Base-by-base conservation (phyloP, 371 early-diverging fungal genomes). In the Mortierella sp. region DNA sequence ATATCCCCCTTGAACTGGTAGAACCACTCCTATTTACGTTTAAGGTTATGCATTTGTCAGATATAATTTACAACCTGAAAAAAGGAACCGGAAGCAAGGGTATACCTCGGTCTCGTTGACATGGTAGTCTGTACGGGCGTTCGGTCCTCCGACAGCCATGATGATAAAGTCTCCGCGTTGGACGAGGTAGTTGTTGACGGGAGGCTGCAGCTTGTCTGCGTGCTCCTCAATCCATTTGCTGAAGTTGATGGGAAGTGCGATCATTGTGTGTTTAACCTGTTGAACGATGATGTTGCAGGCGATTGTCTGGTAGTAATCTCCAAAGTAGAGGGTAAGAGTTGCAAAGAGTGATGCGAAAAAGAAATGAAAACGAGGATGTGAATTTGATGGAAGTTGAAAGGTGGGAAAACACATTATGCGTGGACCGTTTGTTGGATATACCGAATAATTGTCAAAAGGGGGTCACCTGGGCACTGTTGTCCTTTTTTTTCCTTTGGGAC, bases 81-180 rank as follows among this genome's bases (percentile, higher is more conserved):
- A n/a, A n/a, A n/a, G n/a, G n/a, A n/a, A n/a, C n/a, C n/a, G n/a
- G n/a, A n/a, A n/a, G n/a, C n/a, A n/a, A n/a, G n/a, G n/a, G n/a
- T n/a, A n/a, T 81, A 93, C 94, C 87, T 97, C 98, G 7, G 99
- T 98, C 53, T 90, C 88, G 82, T 98, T 97, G 54, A 97, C 80
- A 64, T 98, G 99, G 82, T 94, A 98, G 82, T 98, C 99, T 15
- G 95, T 95, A 23, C 94, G 84, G 31, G 87, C 82, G 65, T 93
- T 93, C 17, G 94, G 94, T 1, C 93, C 93, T 12, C 95, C 95
- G 1, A 95, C 94, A 8, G 87, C 88, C 94, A 94, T 94, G 54
- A 97, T 88, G 57, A 90, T 91, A 60, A 94, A 95, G 80, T 96
- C 95, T 23, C 93, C 93, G 39, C 87, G 87, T 65, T 90, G 95